Percentiles rank a stretch among this genome's conserved stretches.
phyloP scores from a whole-genome alignment of 2,329 filamentous ascomycete genomes.

The Alternaria longipes region DNA sequence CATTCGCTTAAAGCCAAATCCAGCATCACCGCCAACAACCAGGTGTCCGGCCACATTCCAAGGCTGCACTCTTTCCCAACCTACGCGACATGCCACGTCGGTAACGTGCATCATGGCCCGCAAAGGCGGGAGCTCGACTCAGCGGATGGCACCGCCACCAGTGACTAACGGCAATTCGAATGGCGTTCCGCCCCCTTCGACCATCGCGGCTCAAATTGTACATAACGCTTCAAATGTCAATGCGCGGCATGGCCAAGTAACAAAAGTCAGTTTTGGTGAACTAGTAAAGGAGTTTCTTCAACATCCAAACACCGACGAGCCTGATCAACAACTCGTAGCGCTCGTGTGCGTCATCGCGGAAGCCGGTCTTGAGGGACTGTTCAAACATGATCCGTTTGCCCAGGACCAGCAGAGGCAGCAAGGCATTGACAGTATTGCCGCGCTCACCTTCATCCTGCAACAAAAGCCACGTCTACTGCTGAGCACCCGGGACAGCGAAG shows the following conservation, averaged over 20 bases:
- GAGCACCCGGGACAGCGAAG: slow-evolving; percentile 35
- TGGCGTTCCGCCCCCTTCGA: slow-evolving; percentile 68
- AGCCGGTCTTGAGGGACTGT: slow-evolving; percentile 76
- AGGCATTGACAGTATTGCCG: slow-evolving; percentile 76
- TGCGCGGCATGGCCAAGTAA: slow-evolving; percentile 68
- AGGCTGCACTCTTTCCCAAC: background rate
- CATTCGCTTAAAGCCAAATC: background rate
- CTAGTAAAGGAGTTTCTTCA: slow-evolving; percentile 72
- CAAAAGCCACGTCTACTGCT: slow-evolving; percentile 77
- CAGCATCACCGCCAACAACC: background rate
- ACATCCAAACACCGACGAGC: slow-evolving; percentile 62
- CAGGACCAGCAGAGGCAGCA: slow-evolving; percentile 66
- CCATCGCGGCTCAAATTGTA: slow-evolving; percentile 86
- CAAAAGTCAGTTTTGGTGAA: slow-evolving; percentile 77
- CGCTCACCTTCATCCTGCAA: slow-evolving; percentile 76
- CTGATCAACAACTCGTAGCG: slow-evolving; percentile 79
- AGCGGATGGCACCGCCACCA: slow-evolving; percentile 37
- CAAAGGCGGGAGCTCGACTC: slow-evolving; percentile 48
- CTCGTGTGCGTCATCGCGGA: slow-evolving; percentile 85
- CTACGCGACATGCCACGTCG: slow-evolving; percentile 33
- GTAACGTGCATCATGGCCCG: slow-evolving; percentile 52
- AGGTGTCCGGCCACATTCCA: background rate
- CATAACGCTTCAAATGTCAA: slow-evolving; percentile 76
- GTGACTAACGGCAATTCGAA: slow-evolving; percentile 31
- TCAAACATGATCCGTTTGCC: slow-evolving; percentile 74